These are phyloP conservation scores for Populus hybrid DNA, from an alignment of 441 rosid species.

Conservation along the genomic window DNA sequence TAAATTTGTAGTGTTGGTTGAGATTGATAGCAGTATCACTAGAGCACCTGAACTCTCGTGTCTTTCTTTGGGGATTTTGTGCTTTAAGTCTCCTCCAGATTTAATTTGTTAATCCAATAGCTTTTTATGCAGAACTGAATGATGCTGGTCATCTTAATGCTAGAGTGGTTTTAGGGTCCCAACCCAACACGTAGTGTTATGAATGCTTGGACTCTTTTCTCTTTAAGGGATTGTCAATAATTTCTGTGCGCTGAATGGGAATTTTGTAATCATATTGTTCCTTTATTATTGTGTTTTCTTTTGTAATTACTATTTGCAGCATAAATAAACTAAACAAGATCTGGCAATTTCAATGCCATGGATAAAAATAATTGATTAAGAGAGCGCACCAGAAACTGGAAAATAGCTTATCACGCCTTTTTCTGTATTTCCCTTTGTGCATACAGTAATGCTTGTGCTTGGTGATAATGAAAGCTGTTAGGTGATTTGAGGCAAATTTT, in stretches of 20 bases:
- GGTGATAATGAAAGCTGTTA: not conserved
- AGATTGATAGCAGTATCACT: not conserved
- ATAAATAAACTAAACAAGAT: not conserved
- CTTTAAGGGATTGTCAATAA: not conserved
- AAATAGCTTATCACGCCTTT: not conserved
- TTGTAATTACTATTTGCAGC: not conserved
- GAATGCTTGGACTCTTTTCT: not conserved
- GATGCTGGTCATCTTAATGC: not conserved
- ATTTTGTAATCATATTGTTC: not conserved
- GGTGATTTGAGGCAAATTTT: not conserved
- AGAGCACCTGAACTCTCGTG: not conserved
- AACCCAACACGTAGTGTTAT: not conserved
- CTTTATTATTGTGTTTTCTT: not conserved
- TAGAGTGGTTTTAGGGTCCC: not conserved
- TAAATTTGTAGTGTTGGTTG: not conserved
- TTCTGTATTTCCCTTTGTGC: not conserved
- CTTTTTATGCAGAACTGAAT: not conserved
- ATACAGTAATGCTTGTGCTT: not conserved
- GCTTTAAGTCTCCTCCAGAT: not conserved
- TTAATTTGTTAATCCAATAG: not conserved
- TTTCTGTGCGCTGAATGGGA: not conserved
- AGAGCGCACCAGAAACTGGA: not conserved
- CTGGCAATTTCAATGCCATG: not conserved
- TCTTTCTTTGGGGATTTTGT: not conserved
- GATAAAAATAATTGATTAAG: not conserved